Evolutionary conservation across 2,329 filamentous ascomycete species (phyloP).

Genomic region (Botrytis tulipae): DNA sequence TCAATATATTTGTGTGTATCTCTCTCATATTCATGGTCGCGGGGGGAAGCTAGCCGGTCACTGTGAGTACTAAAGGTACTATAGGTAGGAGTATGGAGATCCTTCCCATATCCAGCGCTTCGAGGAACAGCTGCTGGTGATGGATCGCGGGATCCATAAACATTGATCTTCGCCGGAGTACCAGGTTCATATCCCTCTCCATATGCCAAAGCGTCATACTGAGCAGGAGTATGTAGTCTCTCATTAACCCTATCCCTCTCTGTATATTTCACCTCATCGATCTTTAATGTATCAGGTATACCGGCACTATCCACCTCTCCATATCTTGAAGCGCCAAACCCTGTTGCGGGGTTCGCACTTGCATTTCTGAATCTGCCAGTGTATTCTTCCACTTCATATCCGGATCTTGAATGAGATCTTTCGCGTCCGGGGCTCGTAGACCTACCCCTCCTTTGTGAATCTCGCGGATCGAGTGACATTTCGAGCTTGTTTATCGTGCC

Average conservation of each 20-base stretch:
- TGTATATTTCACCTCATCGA: conserved; percentile 14
- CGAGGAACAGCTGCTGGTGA: conserved; percentile 6
- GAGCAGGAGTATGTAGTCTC: conserved; percentile 3
- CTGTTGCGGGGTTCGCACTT: neutral
- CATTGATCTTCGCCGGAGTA: conserved; percentile 17
- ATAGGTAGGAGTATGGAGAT: neutral
- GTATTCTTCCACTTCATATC: conserved; percentile 20
- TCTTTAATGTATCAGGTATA: conserved; percentile 21
- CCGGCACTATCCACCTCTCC: conserved; percentile 19
- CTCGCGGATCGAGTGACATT: conserved; percentile 38
- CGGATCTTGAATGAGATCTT: conserved; percentile 29
- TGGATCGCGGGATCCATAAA: conserved; percentile 14
- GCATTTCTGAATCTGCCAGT: conserved; percentile 7
- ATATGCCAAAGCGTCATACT: conserved; percentile 13
- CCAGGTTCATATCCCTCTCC: conserved; percentile 13
- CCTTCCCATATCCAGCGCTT: conserved; percentile 3
- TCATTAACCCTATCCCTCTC: conserved; percentile 10
- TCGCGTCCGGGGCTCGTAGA: conserved; percentile 37
- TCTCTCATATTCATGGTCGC: conserved; percentile 19
- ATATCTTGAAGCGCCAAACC: neutral
- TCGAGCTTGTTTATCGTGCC: neutral
- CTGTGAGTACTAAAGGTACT: neutral
- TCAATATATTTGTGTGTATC: conserved; percentile 29
- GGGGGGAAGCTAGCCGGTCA: conserved; percentile 5
- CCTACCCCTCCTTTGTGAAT: conserved; percentile 32